These are phyloP conservation scores for Phytophthora agathidicida DNA, from an alignment of 352 stramenopile species.

Conservation along the genomic window DNA sequence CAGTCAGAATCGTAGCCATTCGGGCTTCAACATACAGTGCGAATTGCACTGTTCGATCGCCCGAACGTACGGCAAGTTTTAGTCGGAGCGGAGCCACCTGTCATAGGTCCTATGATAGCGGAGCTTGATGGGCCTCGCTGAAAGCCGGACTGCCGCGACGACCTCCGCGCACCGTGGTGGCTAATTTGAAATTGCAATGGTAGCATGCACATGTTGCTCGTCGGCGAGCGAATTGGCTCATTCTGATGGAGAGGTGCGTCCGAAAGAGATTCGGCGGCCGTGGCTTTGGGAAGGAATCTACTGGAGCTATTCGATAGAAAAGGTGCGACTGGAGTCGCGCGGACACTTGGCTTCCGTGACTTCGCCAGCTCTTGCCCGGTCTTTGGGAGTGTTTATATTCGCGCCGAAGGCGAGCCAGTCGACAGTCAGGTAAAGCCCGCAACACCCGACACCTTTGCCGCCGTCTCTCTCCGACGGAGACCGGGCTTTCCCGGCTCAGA, in stretches of 20 bases:
- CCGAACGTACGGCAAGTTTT: slow-evolving; percentile 7
- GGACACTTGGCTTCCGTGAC: no score
- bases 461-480: no score
- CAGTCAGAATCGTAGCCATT: no score
- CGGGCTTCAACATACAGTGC: slow-evolving; percentile 26
- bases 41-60: no score
- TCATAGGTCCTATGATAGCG: background rate
- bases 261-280: slow-evolving; percentile 10
- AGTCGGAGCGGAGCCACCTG: slow-evolving; percentile 17
- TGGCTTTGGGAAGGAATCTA: slow-evolving; percentile 7
- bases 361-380: no score
- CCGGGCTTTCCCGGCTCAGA: slow-evolving; percentile 23
- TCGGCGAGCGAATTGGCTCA: slow-evolving; percentile 5
- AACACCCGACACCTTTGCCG: no score
- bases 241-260: background rate
- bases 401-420: slow-evolving; percentile 7
- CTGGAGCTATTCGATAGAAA: slow-evolving; percentile 23
- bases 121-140: slow-evolving; percentile 3
- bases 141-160: slow-evolving; percentile 15
- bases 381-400: slow-evolving; percentile 7
- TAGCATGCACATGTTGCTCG: background rate
- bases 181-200: no score
- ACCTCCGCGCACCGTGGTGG: no score
- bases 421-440: no score
- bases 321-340: slow-evolving; percentile 8